Evolutionary conservation across 805 yeast species (phyloP), one percentile per base, ranked within the genome.

Genomic region (Nakazawaea pomicola): DNA sequence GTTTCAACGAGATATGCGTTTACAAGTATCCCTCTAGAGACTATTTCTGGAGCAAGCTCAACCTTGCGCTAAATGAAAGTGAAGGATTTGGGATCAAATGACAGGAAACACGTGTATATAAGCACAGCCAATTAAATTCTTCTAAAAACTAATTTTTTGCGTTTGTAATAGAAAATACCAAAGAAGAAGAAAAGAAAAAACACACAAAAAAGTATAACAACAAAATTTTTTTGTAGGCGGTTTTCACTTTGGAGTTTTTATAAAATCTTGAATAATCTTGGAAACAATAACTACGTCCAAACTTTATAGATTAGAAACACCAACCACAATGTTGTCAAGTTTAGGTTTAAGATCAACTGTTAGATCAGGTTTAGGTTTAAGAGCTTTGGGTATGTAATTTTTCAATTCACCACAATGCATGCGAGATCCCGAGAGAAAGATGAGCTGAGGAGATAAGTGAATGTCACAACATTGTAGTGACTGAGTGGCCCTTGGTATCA

Each of bases 1-100:
- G 99, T 52, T 91, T 93, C 65, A 93, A 91, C 56, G 96, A 91
- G 64, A 57, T 91, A 18, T 83, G 91, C 41, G 50, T 93, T 5
- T 83, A 78, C 58, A 78, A 78, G 28, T 91, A 91, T 57, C 49
- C 61, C 11, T 55, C 74, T 5, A 64, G 66, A 45, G 75, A 71
- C n/a, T 76, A 74, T 46, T 62, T 93, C 40, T 57, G 62, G 33
- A 40, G 54, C 1, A 90, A 86, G 58, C 58, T 91, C 44, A 55
- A 64, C n/a, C 54, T 70, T 48, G 96, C 97, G 0, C 72, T 91
- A 15, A 63, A 71, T 33, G 95, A 83, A 55, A 80, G 89, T 46
- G 83, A 85, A 46, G 98, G 96, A 1, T 93, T 91, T 67, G 96
- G 93, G 11, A 36, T 41, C 15, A 41, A 41, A 21, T 33, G 36